Base-by-base conservation (phyloP, 2,329 filamentous ascomycete species). In the Cercospora sp. region DNA sequence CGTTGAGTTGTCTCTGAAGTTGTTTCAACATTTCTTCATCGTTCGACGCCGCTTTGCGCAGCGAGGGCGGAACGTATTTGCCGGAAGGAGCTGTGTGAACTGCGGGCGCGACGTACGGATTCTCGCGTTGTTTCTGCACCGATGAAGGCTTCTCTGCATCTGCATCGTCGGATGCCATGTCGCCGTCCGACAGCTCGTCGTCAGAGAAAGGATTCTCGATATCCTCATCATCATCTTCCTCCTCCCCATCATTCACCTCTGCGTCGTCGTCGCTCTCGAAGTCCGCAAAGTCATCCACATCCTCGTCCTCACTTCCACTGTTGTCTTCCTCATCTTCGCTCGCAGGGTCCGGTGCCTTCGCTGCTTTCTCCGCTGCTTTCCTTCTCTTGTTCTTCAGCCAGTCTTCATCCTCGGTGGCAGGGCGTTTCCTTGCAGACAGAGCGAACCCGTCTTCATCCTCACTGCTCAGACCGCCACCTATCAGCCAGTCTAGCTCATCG, bases 21-120 rank as follows among this genome's bases (percentile, higher is more conserved):
- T 91, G 89, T 12, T 84, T 83, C 59, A 91, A 83, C 51, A 86
- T 83, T 77, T 96, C 91, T 1, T 86, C 85, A 70, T 91, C 89
- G 0, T 88, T 87, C 1, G 86, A 84, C 2, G 86, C 80, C 36
- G 85, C 82, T 72, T 86, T 89, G 58, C 93, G 87, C 63, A 95
- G 82, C 1, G 94, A 96, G 2, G 94, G 95, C 1, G 95, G 94
- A 3, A 97, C 86, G 74, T 99, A 99, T 86, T 96, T 97, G 5
- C 84, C 83, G 18, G 83, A 77, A 48, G 81, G 78, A 30, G 69
- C 59, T 12, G 62, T 60, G 20, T 80, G 71, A 3, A 76, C 61
- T 8, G 84, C 80, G 8, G 94, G 94, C 3, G 94, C 91, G 61
- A 94, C 84, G 73, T 97, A 98, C 4, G 94, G 94, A 72, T 98